Evolutionary conservation across 2,329 filamentous ascomycete genomes (phyloP).

Genomic region (Lithohypha guttulata): DNA sequence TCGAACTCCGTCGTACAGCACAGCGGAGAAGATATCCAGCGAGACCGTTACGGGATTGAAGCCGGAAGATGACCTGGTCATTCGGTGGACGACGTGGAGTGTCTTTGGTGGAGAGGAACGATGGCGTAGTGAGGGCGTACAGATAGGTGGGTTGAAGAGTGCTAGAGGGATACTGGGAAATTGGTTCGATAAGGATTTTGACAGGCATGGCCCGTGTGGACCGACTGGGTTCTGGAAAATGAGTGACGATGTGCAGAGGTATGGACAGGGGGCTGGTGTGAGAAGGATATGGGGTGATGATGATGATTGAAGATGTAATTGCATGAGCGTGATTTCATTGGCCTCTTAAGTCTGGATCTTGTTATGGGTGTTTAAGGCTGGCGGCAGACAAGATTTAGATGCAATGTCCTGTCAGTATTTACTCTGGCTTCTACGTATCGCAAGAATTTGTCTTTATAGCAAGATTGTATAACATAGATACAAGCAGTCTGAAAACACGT

Average conservation of each 20-base stretch:
- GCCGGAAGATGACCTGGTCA: conserved; percentile 52
- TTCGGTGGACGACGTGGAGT: conserved; percentile 62
- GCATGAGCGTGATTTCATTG: too few species aligned
- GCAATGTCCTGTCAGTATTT: too few species aligned
- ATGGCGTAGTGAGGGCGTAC: conserved; percentile 68
- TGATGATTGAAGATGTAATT: too few species aligned
- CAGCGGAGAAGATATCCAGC: conserved; percentile 37
- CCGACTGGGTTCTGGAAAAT: conserved; percentile 73
- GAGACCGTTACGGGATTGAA: conserved; percentile 41
- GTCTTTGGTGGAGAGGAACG: conserved; percentile 55
- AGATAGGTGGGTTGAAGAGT: conserved; percentile 57
- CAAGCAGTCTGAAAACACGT: too few species aligned
- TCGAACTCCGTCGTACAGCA: conserved; percentile 35
- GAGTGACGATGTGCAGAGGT: conserved; percentile 37
- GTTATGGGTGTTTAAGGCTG: too few species aligned
- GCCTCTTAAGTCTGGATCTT: too few species aligned
- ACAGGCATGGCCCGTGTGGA: conserved; percentile 57
- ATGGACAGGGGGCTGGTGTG: conserved; percentile 5
- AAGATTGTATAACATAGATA: too few species aligned
- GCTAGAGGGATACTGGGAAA: conserved; percentile 60
- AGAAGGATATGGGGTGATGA: too few species aligned
- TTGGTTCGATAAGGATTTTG: conserved; percentile 70
- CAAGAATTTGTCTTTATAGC: too few species aligned
- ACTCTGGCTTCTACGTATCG: too few species aligned
- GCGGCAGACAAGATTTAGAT: too few species aligned